Evolutionary conservation across 2,329 filamentous ascomycete species (phyloP).

Genomic region (Sclerotinia trifoliorum): DNA sequence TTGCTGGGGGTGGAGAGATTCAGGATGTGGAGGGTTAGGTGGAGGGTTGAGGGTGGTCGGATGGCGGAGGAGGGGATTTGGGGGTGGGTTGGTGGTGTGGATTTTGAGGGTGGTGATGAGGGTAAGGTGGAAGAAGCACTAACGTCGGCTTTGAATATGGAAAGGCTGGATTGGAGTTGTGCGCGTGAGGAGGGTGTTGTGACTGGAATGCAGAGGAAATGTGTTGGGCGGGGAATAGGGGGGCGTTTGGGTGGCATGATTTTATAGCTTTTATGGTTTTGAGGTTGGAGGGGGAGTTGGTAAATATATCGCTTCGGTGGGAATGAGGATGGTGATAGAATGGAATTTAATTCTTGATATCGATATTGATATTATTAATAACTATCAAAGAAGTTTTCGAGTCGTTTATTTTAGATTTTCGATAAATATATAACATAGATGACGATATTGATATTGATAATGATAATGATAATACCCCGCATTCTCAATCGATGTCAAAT

Average conservation of each 20-base stretch:
- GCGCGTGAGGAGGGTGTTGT: constrained; percentile 58
- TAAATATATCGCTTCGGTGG: neutral
- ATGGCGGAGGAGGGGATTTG: constrained; percentile 46
- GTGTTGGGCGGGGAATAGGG: constrained; percentile 53
- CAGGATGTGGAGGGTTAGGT: constrained; percentile 66
- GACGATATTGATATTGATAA: neutral
- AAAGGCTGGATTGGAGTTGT: constrained; percentile 60
- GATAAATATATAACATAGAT: neutral
- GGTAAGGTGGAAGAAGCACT: neutral
- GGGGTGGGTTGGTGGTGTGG: too few species aligned
- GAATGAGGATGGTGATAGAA: neutral
- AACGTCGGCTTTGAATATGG: neutral
- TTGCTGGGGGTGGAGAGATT: too few species aligned
- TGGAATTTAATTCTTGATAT: neutral
- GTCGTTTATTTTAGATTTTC: too few species aligned
- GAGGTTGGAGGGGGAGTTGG: too few species aligned
- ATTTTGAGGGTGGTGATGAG: too few species aligned
- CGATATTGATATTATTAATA: neutral
- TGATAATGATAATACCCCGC: too few species aligned
- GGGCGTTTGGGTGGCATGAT: constrained; percentile 35
- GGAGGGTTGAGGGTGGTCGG: constrained; percentile 74
- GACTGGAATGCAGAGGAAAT: constrained; percentile 76
- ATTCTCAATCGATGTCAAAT: neutral
- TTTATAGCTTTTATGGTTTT: too few species aligned
- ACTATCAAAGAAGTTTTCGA: too few species aligned